A percentile compares a stretch with the other conserved stretches of the same genome.
phyloP scores from a whole-genome alignment of 768 basidiomycete species.

The Rhodosporidiobolus odoratus region DNA sequence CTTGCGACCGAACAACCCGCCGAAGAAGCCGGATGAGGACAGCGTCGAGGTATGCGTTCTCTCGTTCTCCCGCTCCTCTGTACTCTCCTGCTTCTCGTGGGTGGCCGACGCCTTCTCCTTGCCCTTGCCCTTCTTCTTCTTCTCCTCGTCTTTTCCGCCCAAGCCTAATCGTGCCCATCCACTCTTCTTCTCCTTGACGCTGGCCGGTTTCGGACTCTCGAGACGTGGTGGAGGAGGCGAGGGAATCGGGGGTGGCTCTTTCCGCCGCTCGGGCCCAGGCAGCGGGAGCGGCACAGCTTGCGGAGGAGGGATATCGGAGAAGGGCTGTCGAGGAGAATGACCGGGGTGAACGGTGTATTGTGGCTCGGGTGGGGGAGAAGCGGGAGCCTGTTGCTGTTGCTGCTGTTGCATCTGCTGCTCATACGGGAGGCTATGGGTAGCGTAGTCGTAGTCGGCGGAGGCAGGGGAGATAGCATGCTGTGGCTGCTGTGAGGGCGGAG shows the following conservation, averaged over 20 bases:
- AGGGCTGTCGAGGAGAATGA: constrained; percentile 42
- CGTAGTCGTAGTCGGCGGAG: constrained; percentile 42
- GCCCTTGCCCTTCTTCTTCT: constrained; percentile 44
- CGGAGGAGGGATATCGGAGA: constrained; percentile 42
- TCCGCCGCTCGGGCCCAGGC: not conserved
- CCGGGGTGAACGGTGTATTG: constrained; percentile 63
- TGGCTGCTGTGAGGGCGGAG: not conserved
- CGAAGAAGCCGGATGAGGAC: constrained; percentile 74
- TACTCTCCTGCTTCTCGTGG: too few relatives aligned
- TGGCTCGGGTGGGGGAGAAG: constrained; percentile 48
- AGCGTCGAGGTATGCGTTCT: constrained; percentile 58
- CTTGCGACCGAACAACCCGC: constrained; percentile 77
- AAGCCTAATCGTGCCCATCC: constrained; percentile 51
- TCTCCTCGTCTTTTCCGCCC: constrained; percentile 48
- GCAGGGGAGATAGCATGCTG: constrained; percentile 27
- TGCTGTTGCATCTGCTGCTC: constrained; percentile 44
- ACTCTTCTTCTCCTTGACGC: constrained; percentile 66
- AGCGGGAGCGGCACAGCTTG: constrained; percentile 42
- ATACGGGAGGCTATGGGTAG: constrained; percentile 34
- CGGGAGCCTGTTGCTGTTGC: constrained; percentile 36
- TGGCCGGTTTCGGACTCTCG: constrained; percentile 52
- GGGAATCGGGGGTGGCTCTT: not conserved
- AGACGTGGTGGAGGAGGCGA: constrained; percentile 26
- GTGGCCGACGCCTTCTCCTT: constrained; percentile 47
- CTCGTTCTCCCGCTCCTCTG: constrained; percentile 45